A percentile compares a stretch with the other conserved stretches of the same genome.
These are phyloP conservation scores for Colletotrichum chrysophilum DNA, from an alignment of 2,329 filamentous ascomycete species.

Conservation along the genomic window DNA sequence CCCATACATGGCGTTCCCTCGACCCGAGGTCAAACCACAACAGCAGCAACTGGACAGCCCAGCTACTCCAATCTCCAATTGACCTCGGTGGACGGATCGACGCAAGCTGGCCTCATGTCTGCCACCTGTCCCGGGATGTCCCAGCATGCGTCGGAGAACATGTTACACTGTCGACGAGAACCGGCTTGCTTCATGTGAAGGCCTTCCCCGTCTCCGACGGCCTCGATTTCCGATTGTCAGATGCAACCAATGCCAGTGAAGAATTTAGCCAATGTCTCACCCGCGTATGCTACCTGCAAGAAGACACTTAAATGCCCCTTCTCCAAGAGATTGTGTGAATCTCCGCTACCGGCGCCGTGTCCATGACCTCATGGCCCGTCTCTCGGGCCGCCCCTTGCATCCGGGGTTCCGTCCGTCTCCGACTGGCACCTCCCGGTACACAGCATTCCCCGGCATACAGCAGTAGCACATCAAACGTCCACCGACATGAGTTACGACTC, in stretches of 20 bases:
- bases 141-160: not conserved
- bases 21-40: not conserved
- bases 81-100: not conserved
- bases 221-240: not conserved
- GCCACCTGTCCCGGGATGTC: not conserved
- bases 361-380: conserved; percentile 11
- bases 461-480: not conserved
- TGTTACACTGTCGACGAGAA: not conserved
- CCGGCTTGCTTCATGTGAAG: not conserved
- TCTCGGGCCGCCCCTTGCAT: conserved; percentile 3
- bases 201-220: not conserved
- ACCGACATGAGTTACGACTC: not conserved
- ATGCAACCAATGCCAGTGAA: not conserved
- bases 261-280: not conserved
- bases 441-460: not conserved
- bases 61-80: not conserved
- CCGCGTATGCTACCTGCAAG: not conserved
- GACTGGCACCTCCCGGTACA: conserved; percentile 3
- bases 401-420: conserved; percentile 9
- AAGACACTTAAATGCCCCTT: not conserved
- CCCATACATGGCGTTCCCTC: not conserved
- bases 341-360: not conserved
- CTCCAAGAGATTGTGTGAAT: not conserved
- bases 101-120: not conserved
- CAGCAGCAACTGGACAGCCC: not conserved